phyloP scores from a whole-genome alignment of 495 filamentous ascomycete species.

The Chlorociboria aeruginascens region DNA sequence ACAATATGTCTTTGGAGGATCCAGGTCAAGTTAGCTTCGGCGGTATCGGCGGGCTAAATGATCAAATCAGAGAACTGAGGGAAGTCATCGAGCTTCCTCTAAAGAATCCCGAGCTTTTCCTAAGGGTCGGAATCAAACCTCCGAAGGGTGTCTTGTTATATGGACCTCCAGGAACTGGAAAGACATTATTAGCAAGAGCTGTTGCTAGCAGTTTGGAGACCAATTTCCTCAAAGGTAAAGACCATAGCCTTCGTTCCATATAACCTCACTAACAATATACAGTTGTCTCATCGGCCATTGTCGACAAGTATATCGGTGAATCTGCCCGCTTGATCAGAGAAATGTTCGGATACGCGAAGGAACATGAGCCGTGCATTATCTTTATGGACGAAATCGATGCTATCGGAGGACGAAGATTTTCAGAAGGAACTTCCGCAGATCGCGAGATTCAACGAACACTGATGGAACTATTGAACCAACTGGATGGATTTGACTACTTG shows the following conservation, averaged over 20 bases:
- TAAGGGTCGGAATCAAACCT: constrained; percentile 95
- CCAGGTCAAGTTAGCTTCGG: constrained; percentile 96
- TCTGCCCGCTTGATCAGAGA: constrained; percentile 95
- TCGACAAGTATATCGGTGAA: constrained; percentile 99
- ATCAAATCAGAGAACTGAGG: constrained; percentile 94
- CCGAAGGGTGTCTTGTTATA: constrained; percentile 97
- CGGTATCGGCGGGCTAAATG: constrained; percentile 97
- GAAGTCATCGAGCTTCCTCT: constrained; percentile 97
- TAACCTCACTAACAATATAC: constrained; percentile 4
- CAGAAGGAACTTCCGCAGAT: constrained; percentile 96
- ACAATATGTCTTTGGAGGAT: constrained; percentile 99
- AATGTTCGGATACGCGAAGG: constrained; percentile 99
- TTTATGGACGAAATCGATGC: constrained; percentile 99
- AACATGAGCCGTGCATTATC: constrained; percentile 99
- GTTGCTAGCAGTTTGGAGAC: constrained; percentile 96
- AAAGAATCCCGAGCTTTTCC: constrained; percentile 97
- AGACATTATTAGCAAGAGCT: constrained; percentile 88
- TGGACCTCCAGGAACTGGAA: constrained; percentile 95
- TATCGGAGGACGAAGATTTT: constrained; percentile 93
- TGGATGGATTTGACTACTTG: constrained; percentile 98
- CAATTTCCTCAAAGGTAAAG: constrained; percentile 90
- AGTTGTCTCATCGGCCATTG: constrained; percentile 99
- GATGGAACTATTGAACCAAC: constrained; percentile 98
- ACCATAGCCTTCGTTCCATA: neutral
- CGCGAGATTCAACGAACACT: constrained; percentile 97